phyloP scores from a whole-genome alignment of 1,139 yeast species.

The Taphrina betulina region DNA sequence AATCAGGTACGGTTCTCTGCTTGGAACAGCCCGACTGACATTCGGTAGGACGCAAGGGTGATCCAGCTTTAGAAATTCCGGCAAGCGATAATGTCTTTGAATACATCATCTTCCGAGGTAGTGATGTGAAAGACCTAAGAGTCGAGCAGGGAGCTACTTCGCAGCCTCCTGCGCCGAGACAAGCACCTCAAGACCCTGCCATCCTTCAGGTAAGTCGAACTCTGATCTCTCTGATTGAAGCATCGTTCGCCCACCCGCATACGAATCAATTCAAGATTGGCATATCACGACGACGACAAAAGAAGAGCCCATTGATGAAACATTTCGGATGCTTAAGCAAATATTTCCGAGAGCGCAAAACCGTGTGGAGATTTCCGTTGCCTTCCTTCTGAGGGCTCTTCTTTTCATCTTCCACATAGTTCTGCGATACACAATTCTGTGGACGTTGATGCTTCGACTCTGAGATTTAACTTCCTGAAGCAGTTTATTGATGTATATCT shows the following conservation, averaged over 20 bases:
- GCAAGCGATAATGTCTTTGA: slow-evolving; percentile 75
- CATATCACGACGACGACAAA: background rate
- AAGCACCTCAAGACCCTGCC: slow-evolving; percentile 43
- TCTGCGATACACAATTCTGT: no score
- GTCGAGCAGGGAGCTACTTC: slow-evolving; percentile 58
- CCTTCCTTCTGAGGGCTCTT: slow-evolving; percentile 48
- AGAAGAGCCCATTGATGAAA: slow-evolving; percentile 40
- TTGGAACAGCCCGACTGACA: background rate
- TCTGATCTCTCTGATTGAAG: background rate
- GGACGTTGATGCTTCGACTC: no score
- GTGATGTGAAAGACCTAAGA: slow-evolving; percentile 85
- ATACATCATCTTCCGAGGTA: slow-evolving; percentile 82
- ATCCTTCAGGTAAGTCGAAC: slow-evolving; percentile 43
- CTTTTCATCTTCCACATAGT: background rate
- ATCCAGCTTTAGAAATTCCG: slow-evolving; percentile 68
- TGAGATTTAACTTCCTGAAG: no score
- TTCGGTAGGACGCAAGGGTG: slow-evolving; percentile 59
- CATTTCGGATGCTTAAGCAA: slow-evolving; percentile 43
- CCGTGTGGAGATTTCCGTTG: slow-evolving; percentile 48
- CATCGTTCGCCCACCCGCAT: background rate
- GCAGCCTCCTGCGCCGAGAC: slow-evolving; percentile 39
- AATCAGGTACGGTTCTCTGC: background rate
- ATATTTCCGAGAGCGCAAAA: slow-evolving; percentile 41
- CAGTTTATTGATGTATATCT: no score
- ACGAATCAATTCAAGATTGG: background rate